Conservation (phyloP, 2,329 filamentous ascomycete genomes). For the Chaetomium strumarium region DNA sequence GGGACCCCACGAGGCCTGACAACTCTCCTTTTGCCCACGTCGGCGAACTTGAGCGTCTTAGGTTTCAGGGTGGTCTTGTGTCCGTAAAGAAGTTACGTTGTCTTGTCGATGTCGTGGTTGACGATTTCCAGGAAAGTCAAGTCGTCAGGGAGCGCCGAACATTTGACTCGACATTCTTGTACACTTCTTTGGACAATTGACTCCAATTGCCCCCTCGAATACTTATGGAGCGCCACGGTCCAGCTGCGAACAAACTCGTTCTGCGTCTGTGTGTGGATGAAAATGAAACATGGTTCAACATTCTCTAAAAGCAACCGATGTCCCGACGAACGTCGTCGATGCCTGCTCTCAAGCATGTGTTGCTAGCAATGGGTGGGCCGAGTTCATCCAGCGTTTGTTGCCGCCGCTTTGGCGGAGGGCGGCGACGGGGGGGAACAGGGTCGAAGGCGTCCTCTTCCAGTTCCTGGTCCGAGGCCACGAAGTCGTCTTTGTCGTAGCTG, state of each 20-base stretch:
- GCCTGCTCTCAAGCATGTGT: constrained; percentile 43
- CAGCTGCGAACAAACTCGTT: constrained; percentile 50
- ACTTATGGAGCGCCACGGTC: constrained; percentile 57
- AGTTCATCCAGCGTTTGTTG: constrained; percentile 37
- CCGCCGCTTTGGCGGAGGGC: constrained; percentile 28
- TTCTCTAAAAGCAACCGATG: too few relatives aligned
- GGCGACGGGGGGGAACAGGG: constrained; percentile 31
- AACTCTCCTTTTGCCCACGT: too few relatives aligned
- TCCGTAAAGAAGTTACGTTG: too few relatives aligned
- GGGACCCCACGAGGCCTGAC: too few relatives aligned
- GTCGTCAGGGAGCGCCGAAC: too few relatives aligned
- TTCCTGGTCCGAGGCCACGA: constrained; percentile 31
- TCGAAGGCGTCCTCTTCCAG: constrained; percentile 42
- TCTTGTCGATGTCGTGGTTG: too few relatives aligned
- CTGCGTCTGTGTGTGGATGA: neutral
- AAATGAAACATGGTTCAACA: too few relatives aligned
- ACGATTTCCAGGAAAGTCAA: too few relatives aligned
- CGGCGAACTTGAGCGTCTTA: too few relatives aligned
- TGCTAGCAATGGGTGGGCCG: constrained; percentile 54
- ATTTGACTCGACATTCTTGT: too few relatives aligned
- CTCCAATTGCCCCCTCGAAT: constrained; percentile 49
- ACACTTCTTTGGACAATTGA: too few relatives aligned
- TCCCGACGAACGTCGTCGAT: constrained; percentile 56
- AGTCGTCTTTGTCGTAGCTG: constrained; percentile 41
- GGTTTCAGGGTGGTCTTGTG: too few relatives aligned